These are phyloP conservation scores for Alternaria alternata DNA, from an alignment of 2,329 filamentous ascomycete species.

Conservation along the genomic window DNA sequence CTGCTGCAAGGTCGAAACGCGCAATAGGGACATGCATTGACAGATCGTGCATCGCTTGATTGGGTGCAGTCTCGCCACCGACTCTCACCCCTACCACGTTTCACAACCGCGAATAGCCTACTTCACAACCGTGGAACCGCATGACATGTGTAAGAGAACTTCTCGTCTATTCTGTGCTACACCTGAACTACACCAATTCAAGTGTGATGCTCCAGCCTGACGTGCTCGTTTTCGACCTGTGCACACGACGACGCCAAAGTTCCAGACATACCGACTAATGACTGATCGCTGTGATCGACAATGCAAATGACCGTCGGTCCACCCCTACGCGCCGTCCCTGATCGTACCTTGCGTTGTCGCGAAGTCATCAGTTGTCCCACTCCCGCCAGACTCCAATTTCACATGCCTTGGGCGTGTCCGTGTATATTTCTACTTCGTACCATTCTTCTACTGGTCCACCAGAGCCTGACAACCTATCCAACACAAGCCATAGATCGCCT, in stretches of 20 bases:
- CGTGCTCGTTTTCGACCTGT: background rate
- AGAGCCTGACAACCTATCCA: conserved; percentile 77
- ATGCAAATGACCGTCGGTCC: conserved; percentile 10
- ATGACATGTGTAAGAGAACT: conserved; percentile 6
- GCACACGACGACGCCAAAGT: conserved; percentile 3
- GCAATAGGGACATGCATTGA: conserved; percentile 34
- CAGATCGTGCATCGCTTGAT: conserved; percentile 38
- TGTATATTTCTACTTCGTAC: conserved; percentile 60
- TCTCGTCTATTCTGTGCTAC: background rate
- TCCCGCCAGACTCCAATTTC: conserved; percentile 56
- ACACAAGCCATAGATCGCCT: conserved; percentile 77
- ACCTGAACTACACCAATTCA: background rate
- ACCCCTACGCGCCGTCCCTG: conserved; percentile 1
- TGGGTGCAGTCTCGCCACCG: conserved; percentile 36
- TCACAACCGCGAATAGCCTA: conserved; percentile 10
- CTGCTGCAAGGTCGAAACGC: conserved; percentile 30
- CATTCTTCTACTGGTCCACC: conserved; percentile 57
- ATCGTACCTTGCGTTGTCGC: background rate
- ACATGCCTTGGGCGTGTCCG: conserved; percentile 55
- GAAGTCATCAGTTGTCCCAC: conserved; percentile 48
- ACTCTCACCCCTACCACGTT: conserved; percentile 24
- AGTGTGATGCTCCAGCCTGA: background rate
- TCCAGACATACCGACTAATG: background rate
- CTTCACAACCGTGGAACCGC: background rate
- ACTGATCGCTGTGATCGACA: conserved; percentile 11